phyloP scores from a whole-genome alignment of 2,329 filamentous ascomycete species.

The Aspergillus costaricaensis region DNA sequence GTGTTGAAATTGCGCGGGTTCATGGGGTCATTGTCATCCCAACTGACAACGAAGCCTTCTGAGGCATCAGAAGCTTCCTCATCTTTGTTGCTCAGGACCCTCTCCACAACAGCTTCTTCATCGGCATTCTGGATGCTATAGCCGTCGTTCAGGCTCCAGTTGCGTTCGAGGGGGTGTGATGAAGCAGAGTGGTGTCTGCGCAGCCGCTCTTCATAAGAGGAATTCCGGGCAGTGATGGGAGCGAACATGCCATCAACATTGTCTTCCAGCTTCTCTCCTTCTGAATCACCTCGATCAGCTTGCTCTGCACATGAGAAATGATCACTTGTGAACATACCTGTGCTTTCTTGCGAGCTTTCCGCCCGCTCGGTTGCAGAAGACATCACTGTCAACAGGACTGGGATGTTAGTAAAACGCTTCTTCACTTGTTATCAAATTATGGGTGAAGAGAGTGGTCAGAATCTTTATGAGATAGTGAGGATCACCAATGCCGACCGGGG shows the following conservation, averaged over 20 bases:
- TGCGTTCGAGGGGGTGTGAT: constrained; percentile 34
- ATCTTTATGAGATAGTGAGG: background rate
- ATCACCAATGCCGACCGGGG: background rate
- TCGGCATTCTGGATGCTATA: constrained; percentile 29
- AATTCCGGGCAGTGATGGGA: constrained; percentile 24
- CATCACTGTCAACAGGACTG: too few species aligned
- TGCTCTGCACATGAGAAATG: constrained; percentile 12
- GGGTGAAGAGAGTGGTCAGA: background rate
- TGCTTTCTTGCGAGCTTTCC: constrained; percentile 1
- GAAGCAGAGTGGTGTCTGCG: constrained; percentile 25
- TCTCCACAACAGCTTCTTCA: constrained; percentile 25
- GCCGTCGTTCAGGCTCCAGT: constrained; percentile 41
- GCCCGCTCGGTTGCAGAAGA: constrained; percentile 6
- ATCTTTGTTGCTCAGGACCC: constrained; percentile 14
- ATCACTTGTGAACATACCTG: constrained; percentile 9
- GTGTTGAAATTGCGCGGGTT: constrained; percentile 70
- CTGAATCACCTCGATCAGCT: constrained; percentile 7
- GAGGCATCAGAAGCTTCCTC: constrained; percentile 24
- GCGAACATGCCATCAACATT: constrained; percentile 20
- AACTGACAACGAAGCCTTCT: constrained; percentile 66
- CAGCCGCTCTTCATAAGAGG: constrained; percentile 21
- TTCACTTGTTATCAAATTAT: too few species aligned
- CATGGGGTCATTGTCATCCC: constrained; percentile 73
- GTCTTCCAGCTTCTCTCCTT: constrained; percentile 14
- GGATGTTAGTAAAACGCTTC: too few species aligned